Percentiles rank a stretch among this genome's conserved stretches.
phyloP scores from a whole-genome alignment of 495 filamentous ascomycete species.

The Neurospora cerealis region DNA sequence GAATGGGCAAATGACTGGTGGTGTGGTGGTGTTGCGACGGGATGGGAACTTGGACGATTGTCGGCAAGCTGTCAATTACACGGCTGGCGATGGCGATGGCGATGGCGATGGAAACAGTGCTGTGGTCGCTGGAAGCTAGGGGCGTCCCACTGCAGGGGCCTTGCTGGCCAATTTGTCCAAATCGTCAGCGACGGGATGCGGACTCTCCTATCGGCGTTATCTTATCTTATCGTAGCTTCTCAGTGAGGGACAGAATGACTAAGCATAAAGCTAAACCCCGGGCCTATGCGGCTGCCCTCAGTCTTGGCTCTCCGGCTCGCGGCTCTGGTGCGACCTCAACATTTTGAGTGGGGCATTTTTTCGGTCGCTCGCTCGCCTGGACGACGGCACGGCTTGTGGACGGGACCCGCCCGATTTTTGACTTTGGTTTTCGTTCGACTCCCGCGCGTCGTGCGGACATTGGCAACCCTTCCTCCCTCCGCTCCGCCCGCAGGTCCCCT shows the following conservation, averaged over 20 bases:
- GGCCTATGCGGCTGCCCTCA: not conserved
- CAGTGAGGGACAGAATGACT: too few relatives aligned
- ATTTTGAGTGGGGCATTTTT: not conserved
- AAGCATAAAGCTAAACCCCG: not conserved
- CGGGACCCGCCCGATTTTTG: not conserved
- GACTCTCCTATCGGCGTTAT: not conserved
- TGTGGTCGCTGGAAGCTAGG: not conserved
- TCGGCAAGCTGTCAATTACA: not conserved
- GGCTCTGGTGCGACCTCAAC: not conserved
- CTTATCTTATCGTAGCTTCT: slow-evolving; percentile 32
- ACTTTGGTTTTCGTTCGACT: not conserved
- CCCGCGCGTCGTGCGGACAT: not conserved
- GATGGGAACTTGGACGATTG: too few relatives aligned
- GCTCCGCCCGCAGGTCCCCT: not conserved
- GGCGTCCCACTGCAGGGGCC: not conserved
- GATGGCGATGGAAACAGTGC: not conserved
- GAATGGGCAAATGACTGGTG: not conserved
- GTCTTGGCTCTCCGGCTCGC: not conserved
- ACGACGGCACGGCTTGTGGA: not conserved
- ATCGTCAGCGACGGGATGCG: not conserved
- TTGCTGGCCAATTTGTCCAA: slow-evolving; percentile 13
- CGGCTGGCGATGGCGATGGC: not conserved
- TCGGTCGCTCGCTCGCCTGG: not conserved
- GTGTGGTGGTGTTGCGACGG: too few relatives aligned
- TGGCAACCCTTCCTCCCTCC: not conserved